Percentiles rank a stretch among this genome's conserved stretches.
Conservation (phyloP, 2,329 filamentous ascomycete genomes). For the Fusarium miscanthi region DNA sequence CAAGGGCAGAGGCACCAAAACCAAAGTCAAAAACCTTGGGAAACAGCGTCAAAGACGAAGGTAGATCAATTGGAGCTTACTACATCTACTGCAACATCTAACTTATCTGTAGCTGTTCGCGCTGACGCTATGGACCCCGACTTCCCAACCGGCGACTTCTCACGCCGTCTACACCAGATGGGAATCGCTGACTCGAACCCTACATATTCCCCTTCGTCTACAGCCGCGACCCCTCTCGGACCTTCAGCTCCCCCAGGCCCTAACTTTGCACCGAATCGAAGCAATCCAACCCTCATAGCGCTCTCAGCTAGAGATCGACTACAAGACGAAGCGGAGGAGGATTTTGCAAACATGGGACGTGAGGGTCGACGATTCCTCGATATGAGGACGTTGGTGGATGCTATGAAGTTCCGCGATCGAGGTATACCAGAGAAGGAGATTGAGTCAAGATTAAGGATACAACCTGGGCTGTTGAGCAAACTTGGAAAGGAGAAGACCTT, state of each 20-base stretch:
- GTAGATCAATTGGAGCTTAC: slow-evolving; percentile 9
- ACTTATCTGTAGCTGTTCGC: slow-evolving; percentile 51
- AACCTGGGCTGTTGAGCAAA: slow-evolving; percentile 57
- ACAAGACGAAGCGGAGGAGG: slow-evolving; percentile 56
- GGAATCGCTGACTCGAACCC: slow-evolving; percentile 66
- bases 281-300: slow-evolving; percentile 61
- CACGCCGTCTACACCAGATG: slow-evolving; percentile 64
- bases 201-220: slow-evolving; percentile 64
- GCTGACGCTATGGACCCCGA: slow-evolving; percentile 57
- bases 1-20: slow-evolving; percentile 26
- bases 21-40: slow-evolving; percentile 16
- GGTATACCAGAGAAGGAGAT: slow-evolving; percentile 56
- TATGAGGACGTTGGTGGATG: slow-evolving; percentile 59
- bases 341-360: slow-evolving; percentile 56
- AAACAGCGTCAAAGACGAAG: slow-evolving; percentile 35
- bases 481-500: slow-evolving; percentile 57
- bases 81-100: not conserved
- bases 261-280: slow-evolving; percentile 46
- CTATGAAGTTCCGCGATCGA: slow-evolving; percentile 56
- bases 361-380: slow-evolving; percentile 59
- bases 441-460: slow-evolving; percentile 59
- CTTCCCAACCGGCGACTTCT: slow-evolving; percentile 57
- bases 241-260: slow-evolving; percentile 41
- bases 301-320: slow-evolving; percentile 60
- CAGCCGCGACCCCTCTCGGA: slow-evolving; percentile 45